Conservation (phyloP, 805 yeast species). For the Wilhelminamyces savonicus region DNA sequence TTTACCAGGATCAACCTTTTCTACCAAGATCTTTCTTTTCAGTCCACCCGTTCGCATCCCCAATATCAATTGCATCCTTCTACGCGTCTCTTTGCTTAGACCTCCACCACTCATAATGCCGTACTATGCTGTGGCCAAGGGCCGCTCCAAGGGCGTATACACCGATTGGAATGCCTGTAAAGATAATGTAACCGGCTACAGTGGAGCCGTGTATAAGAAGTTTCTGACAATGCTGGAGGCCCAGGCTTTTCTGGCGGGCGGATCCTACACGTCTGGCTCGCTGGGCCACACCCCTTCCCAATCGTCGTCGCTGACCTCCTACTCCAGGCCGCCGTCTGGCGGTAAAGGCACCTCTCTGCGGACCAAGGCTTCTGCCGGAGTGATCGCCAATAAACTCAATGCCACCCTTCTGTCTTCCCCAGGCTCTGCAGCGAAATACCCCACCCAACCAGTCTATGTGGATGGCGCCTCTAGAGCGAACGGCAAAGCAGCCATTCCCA, state of each 20-base stretch:
- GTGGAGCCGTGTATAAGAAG: constrained; percentile 52
- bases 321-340: not conserved
- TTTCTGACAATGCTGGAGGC: constrained; percentile 50
- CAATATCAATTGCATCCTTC: no score
- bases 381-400: no score
- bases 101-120: no score
- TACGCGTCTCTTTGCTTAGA: no score
- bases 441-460: constrained; percentile 35
- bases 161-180: constrained; percentile 53
- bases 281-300: not conserved
- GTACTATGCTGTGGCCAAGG: constrained; percentile 35
- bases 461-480: constrained; percentile 75
- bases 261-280: no score
- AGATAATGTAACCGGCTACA: constrained; percentile 46
- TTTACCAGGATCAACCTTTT: no score
- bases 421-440: no score
- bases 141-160: constrained; percentile 47
- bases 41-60: no score
- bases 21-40: no score
- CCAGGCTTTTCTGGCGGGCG: constrained; percentile 26
- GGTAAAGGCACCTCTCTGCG: not conserved
- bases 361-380: not conserved
- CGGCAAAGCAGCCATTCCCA: constrained; percentile 31
- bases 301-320: no score
- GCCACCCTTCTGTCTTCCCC: no score